Base-by-base conservation (phyloP, 768 basidiomycete species). In the Inosperma sp. region DNA sequence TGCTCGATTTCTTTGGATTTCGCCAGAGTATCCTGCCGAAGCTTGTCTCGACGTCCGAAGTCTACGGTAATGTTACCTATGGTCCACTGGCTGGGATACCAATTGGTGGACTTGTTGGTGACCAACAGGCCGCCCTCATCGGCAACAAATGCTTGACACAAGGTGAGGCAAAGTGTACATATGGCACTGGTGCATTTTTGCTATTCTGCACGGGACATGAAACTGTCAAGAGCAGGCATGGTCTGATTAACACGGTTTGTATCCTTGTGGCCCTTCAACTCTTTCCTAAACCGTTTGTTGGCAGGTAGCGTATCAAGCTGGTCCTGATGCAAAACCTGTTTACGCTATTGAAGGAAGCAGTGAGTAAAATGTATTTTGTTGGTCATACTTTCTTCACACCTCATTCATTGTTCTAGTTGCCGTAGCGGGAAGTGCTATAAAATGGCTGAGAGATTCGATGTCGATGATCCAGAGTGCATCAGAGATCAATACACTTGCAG, bases 81-180 rank as follows among this genome's bases (percentile, higher is more conserved):
- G 88, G 90, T 2, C 61, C 82, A 3, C 72, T 92, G 54, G 72
- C 75, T 56, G 91, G 88, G 33, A 76, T 93, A 9, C 86, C 86
- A 7, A 90, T 99, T 47, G 93, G 84, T 30, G 95, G 95, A 17
- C 81, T 98, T 40, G 83, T 95, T 7, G 96, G 96, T n/a, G 96
- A 99, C 65, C 96, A 99, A 71, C 96, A 99, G 66, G 96, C 88
- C 5, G 95, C 95, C 19, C 73, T 99, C 19, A 82, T 97, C 44
- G 96, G 95, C 0, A 97, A 99, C 73, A 97, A 96, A 67, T 98
- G 96, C 63, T 67, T 99, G 48, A 74, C 63, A n/a, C 76, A 80
- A 56, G 95, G 95, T 14, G 88, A 97, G 65, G 95, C 94, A 2
- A 99, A 99, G 70, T 96, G 93, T 69, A 99, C 96, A 4, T 99